Percentiles rank a stretch among this genome's conserved stretches.
These are phyloP conservation scores for Trichoderma atroviride DNA, from an alignment of 2,329 filamentous ascomycete species.

Conservation along the genomic window DNA sequence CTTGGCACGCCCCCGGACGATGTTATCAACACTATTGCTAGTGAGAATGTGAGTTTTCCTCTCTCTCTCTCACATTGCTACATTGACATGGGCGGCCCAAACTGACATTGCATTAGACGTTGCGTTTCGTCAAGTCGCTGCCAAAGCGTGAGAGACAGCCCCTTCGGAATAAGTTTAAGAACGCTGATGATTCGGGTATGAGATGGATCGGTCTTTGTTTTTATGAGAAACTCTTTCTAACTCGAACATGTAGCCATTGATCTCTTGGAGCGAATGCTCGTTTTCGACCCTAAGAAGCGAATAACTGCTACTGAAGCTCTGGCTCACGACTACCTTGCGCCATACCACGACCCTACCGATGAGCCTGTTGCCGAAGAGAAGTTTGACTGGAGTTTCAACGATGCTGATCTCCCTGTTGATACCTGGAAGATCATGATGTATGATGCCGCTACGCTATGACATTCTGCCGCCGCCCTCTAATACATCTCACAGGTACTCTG, in stretches of 20 bases:
- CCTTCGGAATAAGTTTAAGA: constrained; percentile 87
- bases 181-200: constrained; percentile 82
- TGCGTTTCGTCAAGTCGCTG: constrained; percentile 95
- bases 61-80: not conserved
- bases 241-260: constrained; percentile 69
- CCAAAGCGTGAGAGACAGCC: constrained; percentile 92
- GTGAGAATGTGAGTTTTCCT: constrained; percentile 75
- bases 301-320: constrained; percentile 85
- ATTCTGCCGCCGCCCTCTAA: not conserved
- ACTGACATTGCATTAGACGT: constrained; percentile 60
- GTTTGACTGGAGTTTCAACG: constrained; percentile 99
- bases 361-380: constrained; percentile 95
- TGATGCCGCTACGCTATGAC: constrained; percentile 37
- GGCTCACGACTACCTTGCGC: constrained; percentile 88
- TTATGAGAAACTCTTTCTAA: constrained; percentile 10
- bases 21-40: constrained; percentile 98
- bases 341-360: constrained; percentile 96
- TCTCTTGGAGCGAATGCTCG: constrained; percentile 92
- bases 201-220: constrained; percentile 13
- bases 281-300: constrained; percentile 97
- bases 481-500: constrained; percentile 77
- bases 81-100: not conserved
- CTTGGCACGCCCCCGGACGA: constrained; percentile 96
- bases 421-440: constrained; percentile 99
- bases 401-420: constrained; percentile 93